Evolutionary conservation across 345 rosid genomes (phyloP).

Genomic region (Syzygium jambos): DNA sequence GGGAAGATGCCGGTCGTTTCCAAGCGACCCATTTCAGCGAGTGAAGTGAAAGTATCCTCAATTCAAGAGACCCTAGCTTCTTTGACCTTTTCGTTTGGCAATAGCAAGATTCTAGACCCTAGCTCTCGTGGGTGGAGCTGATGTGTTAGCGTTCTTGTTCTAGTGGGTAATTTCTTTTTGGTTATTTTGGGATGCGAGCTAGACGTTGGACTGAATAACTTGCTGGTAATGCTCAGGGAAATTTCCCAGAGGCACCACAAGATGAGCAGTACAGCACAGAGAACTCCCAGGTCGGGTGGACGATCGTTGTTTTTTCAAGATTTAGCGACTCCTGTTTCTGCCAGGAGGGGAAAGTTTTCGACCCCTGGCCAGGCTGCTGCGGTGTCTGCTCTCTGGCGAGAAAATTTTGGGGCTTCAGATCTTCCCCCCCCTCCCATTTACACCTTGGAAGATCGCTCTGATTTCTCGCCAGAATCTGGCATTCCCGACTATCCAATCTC

Average conservation of each 20-base stretch:
- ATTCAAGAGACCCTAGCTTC: neutral
- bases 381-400: constrained; percentile 97
- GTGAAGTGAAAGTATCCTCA: neutral
- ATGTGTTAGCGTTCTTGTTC: neutral
- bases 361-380: constrained; percentile 87
- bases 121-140: neutral
- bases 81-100: neutral
- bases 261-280: constrained; percentile 52
- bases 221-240: neutral
- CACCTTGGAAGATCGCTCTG: constrained; percentile 81
- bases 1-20: neutral
- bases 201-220: neutral
- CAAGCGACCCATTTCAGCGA: neutral
- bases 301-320: constrained; percentile 80
- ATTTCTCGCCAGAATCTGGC: constrained; percentile 88
- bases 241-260: neutral
- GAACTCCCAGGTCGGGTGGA: constrained; percentile 83
- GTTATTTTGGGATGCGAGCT: neutral
- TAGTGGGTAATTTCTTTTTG: neutral
- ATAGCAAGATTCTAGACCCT: neutral
- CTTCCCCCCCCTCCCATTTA: constrained; percentile 96
- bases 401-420: constrained; percentile 72
- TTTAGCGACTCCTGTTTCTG: constrained; percentile 76
- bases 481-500: constrained; percentile 64
- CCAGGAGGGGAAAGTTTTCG: constrained; percentile 69